A percentile compares a stretch with the other conserved stretches of the same genome.
phyloP scores from a whole-genome alignment of 352 stramenopile genomes.

The Aphanomyces astaci region DNA sequence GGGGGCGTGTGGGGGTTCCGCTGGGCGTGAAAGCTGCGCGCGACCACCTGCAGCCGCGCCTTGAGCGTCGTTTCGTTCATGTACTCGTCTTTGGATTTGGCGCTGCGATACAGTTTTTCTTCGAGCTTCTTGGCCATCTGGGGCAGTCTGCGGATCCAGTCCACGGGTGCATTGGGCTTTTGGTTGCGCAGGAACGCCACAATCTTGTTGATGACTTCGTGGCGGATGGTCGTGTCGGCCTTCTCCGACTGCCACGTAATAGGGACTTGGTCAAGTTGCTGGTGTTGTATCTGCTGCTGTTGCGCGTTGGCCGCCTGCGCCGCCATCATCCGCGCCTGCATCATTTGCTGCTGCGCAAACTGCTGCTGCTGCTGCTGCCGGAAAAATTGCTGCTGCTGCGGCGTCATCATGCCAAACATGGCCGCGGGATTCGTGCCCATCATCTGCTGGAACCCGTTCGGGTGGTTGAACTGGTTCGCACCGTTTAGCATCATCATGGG shows the following conservation, averaged over 20 bases:
- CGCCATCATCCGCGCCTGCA: slow-evolving; percentile 25
- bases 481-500: slow-evolving; percentile 54
- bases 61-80: slow-evolving; percentile 93
- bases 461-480: slow-evolving; percentile 54
- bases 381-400: slow-evolving; percentile 52
- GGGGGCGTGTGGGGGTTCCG: slow-evolving; percentile 24
- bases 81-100: slow-evolving; percentile 89
- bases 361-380: slow-evolving; percentile 77
- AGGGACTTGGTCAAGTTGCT: not conserved
- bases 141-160: slow-evolving; percentile 95
- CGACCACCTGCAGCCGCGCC: slow-evolving; percentile 91
- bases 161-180: slow-evolving; percentile 90
- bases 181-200: slow-evolving; percentile 93
- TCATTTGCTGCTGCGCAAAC: slow-evolving; percentile 51
- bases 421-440: slow-evolving; percentile 31
- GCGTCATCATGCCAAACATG: slow-evolving; percentile 22
- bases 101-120: slow-evolving; percentile 92
- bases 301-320: slow-evolving; percentile 26
- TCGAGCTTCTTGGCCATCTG: slow-evolving; percentile 97
- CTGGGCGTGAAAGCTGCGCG: slow-evolving; percentile 36
- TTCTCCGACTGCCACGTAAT: slow-evolving; percentile 10
- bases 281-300: slow-evolving; percentile 20
- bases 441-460: slow-evolving; percentile 56
- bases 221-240: not conserved
- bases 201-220: slow-evolving; percentile 85